Base-by-base conservation (phyloP, 2,329 filamentous ascomycete genomes). In the Fusarium tanahbumbuense region DNA sequence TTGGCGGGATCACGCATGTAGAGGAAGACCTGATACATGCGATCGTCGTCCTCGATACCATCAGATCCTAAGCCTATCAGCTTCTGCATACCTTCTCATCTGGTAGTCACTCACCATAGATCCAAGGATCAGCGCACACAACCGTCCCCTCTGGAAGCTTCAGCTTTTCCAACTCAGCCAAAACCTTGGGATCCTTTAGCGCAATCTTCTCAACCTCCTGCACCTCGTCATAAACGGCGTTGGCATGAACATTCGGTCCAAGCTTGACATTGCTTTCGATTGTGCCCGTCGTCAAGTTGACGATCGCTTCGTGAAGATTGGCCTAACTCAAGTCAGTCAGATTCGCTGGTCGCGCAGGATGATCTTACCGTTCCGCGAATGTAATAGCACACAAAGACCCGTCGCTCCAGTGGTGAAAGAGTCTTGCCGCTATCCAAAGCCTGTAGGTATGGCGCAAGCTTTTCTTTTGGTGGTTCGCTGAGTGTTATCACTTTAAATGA, bases 11-110 rank as follows among this genome's bases (percentile, higher is more conserved):
- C 44, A 28, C 72, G 40, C 67, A 70, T 70, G 54, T 74, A 55
- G 5, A 72, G 62, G 18, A 72, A 72, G n/a, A 72, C 66, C 18
- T 72, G 69, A 20, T 72, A 72, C 66, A 72, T 72, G 44, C 69
- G 67, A 18, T 56, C 46, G 1, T 67, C 66, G 5, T 72, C 69
- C 2, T 72, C 62, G 18, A 72, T 22, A 5, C 69, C 69, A 34
- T 72, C 66, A 7, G 69, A 72, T 13, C 69, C 68, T 71, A 10
- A 3, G 1, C 1, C 12, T 30, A 27, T 71, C 25, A 70, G 37
- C 16, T 18, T 8, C 5, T 2, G 12, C 15, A 9, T 9, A 1
- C 5, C 27, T 20, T 4, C 8, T 13, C 12, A 0, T 3, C 8
- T 34, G 20, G 8, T 12, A 5, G 10, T 12, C 4, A 49, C 58